Evolutionary conservation across 306 rosid species (phyloP).

Genomic region (Fragaria iinumae): DNA sequence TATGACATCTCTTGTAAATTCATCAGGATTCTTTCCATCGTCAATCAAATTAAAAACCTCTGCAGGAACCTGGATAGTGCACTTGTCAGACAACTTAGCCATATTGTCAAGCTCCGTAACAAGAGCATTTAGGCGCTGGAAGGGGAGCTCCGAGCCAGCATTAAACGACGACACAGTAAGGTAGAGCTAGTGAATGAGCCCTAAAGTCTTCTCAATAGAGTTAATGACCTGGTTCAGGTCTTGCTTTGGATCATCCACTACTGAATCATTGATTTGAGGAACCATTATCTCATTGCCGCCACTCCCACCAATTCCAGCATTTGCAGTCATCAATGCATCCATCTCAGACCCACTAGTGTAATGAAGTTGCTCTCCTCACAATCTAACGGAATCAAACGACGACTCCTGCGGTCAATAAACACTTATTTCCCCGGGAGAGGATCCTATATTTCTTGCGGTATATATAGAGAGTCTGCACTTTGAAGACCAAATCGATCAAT

Average conservation of each 20-base stretch:
- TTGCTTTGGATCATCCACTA: constrained; percentile 70
- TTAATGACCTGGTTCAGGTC: constrained; percentile 71
- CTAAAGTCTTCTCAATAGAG: constrained; percentile 82
- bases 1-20: constrained; percentile 81
- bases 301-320: constrained; percentile 52
- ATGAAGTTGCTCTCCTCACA: too few relatives aligned
- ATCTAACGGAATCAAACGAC: too few relatives aligned
- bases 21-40: constrained; percentile 96
- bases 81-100: constrained; percentile 81
- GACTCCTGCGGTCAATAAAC: too few relatives aligned
- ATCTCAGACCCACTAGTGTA: constrained; percentile 20
- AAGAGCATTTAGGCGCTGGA: constrained; percentile 82
- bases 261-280: constrained; percentile 46
- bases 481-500: too few relatives aligned
- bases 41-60: constrained; percentile 88
- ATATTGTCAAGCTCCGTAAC: constrained; percentile 80
- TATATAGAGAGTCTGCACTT: too few relatives aligned
- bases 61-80: constrained; percentile 90
- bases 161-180: constrained; percentile 85
- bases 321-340: constrained; percentile 59
- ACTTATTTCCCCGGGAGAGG: too few relatives aligned
- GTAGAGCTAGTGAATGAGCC: constrained; percentile 83
- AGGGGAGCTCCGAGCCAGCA: constrained; percentile 67
- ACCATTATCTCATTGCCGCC: constrained; percentile 60
- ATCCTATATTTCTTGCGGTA: too few relatives aligned